These are phyloP conservation scores for Leccinum subrobustum DNA, from an alignment of 1,284 basidiomycete genomes.

Conservation along the genomic window DNA sequence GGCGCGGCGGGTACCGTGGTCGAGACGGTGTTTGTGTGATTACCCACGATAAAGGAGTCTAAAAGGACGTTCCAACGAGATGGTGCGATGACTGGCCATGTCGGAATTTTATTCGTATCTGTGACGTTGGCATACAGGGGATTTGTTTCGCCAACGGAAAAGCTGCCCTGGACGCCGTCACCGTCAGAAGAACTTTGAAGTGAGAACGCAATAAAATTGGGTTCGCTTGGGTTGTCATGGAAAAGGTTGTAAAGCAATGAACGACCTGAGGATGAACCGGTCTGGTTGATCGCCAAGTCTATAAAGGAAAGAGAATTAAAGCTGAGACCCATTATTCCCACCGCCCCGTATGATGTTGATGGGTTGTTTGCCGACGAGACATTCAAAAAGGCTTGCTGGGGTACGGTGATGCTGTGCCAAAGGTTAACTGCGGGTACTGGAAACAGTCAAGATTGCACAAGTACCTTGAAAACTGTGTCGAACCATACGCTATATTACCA, in stretches of 20 bases:
- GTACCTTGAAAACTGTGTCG: conserved; percentile 68
- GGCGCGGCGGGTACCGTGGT: too few species aligned
- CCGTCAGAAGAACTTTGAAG: conserved; percentile 57
- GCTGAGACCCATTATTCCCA: conserved; percentile 76
- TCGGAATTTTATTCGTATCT: too few species aligned
- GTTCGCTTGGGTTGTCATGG: conserved; percentile 59
- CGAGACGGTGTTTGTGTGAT: too few species aligned
- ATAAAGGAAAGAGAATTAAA: conserved; percentile 73
- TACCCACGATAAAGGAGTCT: too few species aligned
- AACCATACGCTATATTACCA: conserved; percentile 59
- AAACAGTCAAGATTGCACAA: conserved; percentile 13
- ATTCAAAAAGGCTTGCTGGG: conserved; percentile 68
- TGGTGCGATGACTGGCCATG: too few species aligned
- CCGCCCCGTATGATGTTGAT: conserved; percentile 65
- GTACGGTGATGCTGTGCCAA: conserved; percentile 52
- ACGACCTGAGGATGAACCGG: conserved; percentile 57
- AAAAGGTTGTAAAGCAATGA: conserved; percentile 76
- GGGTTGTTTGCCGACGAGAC: conserved; percentile 62
- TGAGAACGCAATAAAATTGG: conserved; percentile 77
- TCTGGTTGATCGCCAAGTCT: conserved; percentile 56
- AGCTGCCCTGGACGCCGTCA: conserved; percentile 59
- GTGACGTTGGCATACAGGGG: too few species aligned
- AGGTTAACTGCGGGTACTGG: conserved; percentile 8
- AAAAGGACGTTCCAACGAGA: too few species aligned
- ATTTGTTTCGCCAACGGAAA: conserved; percentile 65